These are phyloP conservation scores for Amyloporia xantha DNA, from an alignment of 768 basidiomycete species.

Conservation along the genomic window DNA sequence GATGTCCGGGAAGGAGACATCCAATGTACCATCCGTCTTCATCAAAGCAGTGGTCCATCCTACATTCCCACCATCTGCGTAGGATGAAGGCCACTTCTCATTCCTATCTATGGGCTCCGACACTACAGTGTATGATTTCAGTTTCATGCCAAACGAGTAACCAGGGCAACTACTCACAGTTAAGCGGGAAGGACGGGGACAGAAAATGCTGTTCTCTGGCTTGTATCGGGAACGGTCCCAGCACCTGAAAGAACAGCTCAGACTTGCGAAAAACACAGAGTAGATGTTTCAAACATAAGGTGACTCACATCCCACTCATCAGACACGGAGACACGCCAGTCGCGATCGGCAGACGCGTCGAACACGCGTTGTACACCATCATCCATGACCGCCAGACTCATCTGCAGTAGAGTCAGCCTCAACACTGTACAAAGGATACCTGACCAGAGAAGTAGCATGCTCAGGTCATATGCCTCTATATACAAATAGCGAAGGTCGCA, in stretches of 20 bases:
- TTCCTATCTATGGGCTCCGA: constrained; percentile 43
- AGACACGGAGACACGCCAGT: constrained; percentile 10
- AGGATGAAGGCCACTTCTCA: constrained; percentile 57
- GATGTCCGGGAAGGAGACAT: constrained; percentile 59
- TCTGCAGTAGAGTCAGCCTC: background rate
- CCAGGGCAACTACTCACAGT: constrained; percentile 37
- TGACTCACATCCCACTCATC: constrained; percentile 14
- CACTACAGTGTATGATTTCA: constrained; percentile 28
- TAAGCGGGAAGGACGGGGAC: constrained; percentile 69
- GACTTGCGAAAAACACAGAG: background rate
- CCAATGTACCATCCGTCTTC: constrained; percentile 39
- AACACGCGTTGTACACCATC: background rate
- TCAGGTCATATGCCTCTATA: background rate
- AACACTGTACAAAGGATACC: background rate
- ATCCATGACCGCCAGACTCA: background rate
- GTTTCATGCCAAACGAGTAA: background rate
- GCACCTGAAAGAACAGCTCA: constrained; percentile 36
- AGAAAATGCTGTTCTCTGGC: constrained; percentile 79
- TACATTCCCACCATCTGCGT: constrained; percentile 54
- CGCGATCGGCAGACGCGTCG: background rate
- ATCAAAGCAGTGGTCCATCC: constrained; percentile 47
- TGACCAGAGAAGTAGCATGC: background rate
- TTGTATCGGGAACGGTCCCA: constrained; percentile 81
- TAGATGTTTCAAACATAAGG: background rate
- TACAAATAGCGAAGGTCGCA: background rate